A percentile compares a stretch with the other conserved stretches of the same genome.
These are phyloP conservation scores for Waltergamsia citrina DNA, from an alignment of 2,329 filamentous ascomycete genomes.

Conservation along the genomic window DNA sequence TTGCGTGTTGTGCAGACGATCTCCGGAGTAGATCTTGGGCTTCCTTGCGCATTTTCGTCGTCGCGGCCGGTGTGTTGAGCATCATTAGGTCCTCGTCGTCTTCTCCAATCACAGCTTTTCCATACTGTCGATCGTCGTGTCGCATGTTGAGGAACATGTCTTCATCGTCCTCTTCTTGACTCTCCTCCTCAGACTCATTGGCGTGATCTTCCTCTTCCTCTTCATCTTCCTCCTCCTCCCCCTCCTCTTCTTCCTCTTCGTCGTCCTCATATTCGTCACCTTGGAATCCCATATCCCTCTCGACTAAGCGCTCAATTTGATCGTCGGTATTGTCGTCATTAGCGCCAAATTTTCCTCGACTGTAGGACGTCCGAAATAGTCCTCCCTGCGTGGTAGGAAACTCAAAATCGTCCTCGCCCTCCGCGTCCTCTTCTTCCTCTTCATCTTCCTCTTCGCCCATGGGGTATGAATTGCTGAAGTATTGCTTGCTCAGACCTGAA, in stretches of 20 bases:
- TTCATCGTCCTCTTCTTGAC: conserved; percentile 24
- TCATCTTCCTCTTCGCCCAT: conserved; percentile 19
- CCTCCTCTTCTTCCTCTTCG: conserved; percentile 27
- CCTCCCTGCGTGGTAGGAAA: conserved; percentile 14
- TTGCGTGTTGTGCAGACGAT: conserved; percentile 35
- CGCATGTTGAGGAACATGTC: conserved; percentile 42
- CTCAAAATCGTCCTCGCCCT: conserved; percentile 22
- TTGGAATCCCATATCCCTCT: conserved; percentile 22
- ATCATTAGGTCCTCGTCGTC: conserved; percentile 44
- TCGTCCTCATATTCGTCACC: conserved; percentile 26
- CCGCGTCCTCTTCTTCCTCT: conserved; percentile 19
- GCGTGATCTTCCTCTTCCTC: conserved; percentile 30
- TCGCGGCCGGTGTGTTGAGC: conserved; percentile 45
- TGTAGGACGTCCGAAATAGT: conserved; percentile 18
- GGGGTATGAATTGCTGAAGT: conserved; percentile 13
- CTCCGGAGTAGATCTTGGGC: conserved; percentile 46
- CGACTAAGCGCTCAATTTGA: conserved; percentile 24
- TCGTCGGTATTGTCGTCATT: conserved; percentile 17
- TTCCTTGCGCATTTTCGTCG: conserved; percentile 41
- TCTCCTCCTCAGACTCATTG: conserved; percentile 29
- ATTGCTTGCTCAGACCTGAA: conserved; percentile 39
- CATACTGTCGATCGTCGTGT: conserved; percentile 27
- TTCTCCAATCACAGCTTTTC: conserved; percentile 28
- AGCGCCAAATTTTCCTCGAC: conserved; percentile 6
- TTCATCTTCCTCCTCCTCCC: conserved; percentile 18